Conservation (phyloP, 208 protist genomes). For the Leishmania turanica region DNA sequence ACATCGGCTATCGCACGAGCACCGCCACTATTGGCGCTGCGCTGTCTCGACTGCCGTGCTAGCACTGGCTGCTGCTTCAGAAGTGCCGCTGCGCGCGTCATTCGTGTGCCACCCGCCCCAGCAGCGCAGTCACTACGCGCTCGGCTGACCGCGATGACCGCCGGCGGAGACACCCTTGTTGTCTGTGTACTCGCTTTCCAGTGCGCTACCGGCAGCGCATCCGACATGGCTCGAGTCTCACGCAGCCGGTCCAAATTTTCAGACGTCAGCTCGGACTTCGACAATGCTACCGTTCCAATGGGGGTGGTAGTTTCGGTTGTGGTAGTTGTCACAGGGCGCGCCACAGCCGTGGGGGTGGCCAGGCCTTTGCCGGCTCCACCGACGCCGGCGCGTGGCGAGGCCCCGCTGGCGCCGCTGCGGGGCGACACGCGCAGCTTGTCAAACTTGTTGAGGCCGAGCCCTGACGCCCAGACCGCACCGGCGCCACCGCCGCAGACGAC, state of each 20-base stretch:
- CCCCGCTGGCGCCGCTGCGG: background rate
- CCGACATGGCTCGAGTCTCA: background rate
- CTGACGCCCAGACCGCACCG: background rate
- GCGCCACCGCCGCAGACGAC: constrained; percentile 4
- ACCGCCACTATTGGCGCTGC: background rate
- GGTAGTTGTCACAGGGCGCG: background rate
- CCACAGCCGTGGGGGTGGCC: background rate
- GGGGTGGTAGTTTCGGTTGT: background rate
- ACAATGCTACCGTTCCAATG: background rate
- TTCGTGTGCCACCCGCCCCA: background rate
- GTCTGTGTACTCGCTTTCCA: constrained; percentile 1
- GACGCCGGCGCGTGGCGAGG: background rate
- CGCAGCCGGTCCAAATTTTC: constrained; percentile 9
- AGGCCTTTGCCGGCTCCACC: background rate
- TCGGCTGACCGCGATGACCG: background rate
- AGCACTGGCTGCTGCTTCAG: constrained; percentile 2
- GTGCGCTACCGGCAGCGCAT: background rate
- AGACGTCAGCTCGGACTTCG: background rate
- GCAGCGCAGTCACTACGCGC: background rate
- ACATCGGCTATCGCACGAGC: background rate
- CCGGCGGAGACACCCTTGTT: background rate
- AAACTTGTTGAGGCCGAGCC: background rate
- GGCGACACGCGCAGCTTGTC: constrained; percentile 1
- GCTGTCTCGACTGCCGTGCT: background rate
- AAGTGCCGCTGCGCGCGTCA: constrained; percentile 1